Conservation (phyloP, 441 rosid genomes). For the Cnidoscolus chayamansa region DNA sequence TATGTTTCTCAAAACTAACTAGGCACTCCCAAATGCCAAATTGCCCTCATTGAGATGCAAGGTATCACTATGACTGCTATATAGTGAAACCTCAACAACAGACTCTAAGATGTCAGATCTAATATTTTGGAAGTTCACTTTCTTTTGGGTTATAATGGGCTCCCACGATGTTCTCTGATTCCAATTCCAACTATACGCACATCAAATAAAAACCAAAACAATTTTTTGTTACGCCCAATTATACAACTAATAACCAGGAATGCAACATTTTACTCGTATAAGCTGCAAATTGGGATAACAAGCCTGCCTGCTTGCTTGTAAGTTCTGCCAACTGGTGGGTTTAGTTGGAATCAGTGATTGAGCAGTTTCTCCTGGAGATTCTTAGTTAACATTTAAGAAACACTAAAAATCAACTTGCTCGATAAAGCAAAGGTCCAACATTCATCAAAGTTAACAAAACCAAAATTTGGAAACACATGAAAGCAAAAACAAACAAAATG, state of each 20-base stretch:
- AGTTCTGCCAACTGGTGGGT: too few species aligned
- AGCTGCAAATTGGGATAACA: too few species aligned
- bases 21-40: neutral
- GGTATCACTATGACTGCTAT: neutral
- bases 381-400: too few species aligned
- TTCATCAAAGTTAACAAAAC: slow-evolving; percentile 4
- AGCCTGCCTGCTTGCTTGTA: too few species aligned
- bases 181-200: neutral
- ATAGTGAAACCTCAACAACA: neutral
- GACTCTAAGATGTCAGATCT: neutral
- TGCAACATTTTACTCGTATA: too few species aligned
- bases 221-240: too few species aligned
- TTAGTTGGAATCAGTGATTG: too few species aligned
- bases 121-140: neutral
- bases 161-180: neutral
- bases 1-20: neutral
- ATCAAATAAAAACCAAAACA: too few species aligned
- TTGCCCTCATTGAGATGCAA: neutral
- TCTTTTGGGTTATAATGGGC: neutral
- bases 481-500: slow-evolving; percentile 16
- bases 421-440: neutral
- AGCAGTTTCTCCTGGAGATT: too few species aligned
- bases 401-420: neutral
- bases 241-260: too few species aligned
- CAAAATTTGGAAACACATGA: slow-evolving; percentile 31